Conservation (phyloP, 176 grass and related monocot genomes). For the Lolium multiflorum region DNA sequence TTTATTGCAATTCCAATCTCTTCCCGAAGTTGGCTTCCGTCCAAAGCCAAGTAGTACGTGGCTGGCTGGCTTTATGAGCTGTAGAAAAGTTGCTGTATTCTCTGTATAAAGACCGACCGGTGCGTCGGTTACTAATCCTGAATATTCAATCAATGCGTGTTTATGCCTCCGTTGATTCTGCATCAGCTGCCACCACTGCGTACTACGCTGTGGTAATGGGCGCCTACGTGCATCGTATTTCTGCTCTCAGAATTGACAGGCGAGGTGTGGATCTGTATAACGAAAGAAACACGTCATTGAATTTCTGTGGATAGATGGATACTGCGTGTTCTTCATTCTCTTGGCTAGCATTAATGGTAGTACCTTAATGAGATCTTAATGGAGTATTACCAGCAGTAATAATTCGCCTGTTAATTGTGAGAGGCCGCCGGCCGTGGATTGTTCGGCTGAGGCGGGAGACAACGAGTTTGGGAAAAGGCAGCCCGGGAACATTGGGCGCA, state of each 20-base stretch:
- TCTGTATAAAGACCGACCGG: background rate
- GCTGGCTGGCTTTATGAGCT: slow-evolving; percentile 31
- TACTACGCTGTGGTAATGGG: background rate
- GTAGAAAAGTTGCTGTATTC: background rate
- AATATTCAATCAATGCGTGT: background rate
- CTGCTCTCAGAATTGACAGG: too few relatives aligned
- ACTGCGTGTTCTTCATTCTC: background rate
- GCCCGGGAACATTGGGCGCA: background rate
- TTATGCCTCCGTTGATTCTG: background rate
- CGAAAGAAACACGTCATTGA: background rate
- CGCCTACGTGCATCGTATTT: background rate
- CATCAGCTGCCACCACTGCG: background rate
- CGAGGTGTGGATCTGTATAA: background rate
- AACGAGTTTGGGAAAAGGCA: background rate
- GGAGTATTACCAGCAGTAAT: too few relatives aligned
- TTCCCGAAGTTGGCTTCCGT: background rate
- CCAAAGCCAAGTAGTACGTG: background rate
- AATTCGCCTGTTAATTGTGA: background rate
- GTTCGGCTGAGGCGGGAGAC: background rate
- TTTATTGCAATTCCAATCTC: background rate
- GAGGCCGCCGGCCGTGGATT: background rate
- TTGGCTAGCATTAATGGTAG: background rate
- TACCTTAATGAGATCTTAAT: background rate
- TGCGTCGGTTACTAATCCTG: background rate
- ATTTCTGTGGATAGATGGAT: background rate